Evolutionary conservation across 1,284 basidiomycete species (phyloP), one percentile per base, ranked within the genome.

Genomic region (Grifola frondosa): DNA sequence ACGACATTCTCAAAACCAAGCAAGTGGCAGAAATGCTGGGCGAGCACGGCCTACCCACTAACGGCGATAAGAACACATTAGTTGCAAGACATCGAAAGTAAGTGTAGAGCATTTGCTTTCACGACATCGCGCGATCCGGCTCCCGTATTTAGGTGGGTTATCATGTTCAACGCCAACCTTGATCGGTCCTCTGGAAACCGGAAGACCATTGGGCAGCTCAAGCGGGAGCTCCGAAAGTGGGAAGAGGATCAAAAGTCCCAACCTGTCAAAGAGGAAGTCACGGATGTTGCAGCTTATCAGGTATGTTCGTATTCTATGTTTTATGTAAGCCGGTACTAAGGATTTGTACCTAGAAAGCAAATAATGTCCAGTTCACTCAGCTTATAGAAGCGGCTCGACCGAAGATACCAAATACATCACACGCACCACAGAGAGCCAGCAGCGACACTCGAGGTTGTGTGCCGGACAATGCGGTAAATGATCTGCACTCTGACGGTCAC

Each of bases 141-240:
- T 3, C 6, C 5, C 12, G 34, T 19, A 13, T 15, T 25, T 42
- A 87, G 84, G 52, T 88, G 82, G 81, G 71, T 84, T 0, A 75
- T 78, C 57, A 54, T 84, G 29, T 82, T 74, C 56, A 88, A 88
- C 49, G 77, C 84, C 16, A 88, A 88, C 58, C 66, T 85, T 8
- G 86, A 88, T 61, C 75, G 74, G 46, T 67, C 69, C n/a, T 43
- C 56, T 1, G 42, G 54, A 15, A 65, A 73, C 33, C 72, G 82
- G 21, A 77, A 74, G 57, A 67, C 68, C n/a, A 55, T 67, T 31
- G 49, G 60, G 1, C 74, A 77, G 31, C 68, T 88, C 9, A 65
- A 70, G 30, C 59, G 57, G 37, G 82, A 84, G 20, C 57, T 88
- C 50, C 73, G 67, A 49, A 66, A 65, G 51, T 82, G 79, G 78